These are phyloP conservation scores for Stylonectria norvegica DNA, from an alignment of 2,329 filamentous ascomycete genomes.

Conservation along the genomic window DNA sequence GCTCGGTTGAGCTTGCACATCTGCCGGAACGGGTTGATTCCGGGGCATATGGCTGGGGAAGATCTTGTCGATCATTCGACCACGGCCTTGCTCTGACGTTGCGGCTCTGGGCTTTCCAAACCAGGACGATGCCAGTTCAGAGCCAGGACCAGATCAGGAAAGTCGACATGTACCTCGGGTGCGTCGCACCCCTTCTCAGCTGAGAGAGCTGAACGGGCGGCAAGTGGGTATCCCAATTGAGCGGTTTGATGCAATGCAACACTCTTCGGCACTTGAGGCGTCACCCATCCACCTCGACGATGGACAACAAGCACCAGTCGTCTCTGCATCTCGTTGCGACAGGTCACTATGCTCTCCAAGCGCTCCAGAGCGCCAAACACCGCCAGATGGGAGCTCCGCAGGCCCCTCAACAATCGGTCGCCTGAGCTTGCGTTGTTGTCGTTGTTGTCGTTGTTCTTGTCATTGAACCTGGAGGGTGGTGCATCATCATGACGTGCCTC, in stretches of 20 bases:
- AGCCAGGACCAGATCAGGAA: conserved; percentile 12
- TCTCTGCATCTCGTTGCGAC: background rate
- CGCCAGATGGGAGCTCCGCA: background rate
- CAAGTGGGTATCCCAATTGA: conserved; percentile 17
- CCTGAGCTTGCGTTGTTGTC: background rate
- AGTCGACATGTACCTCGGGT: conserved; percentile 2
- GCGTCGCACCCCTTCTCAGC: conserved; percentile 9
- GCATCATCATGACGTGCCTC: too few species aligned
- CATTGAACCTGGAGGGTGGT: too few species aligned
- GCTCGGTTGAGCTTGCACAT: too few species aligned
- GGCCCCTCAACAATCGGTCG: background rate
- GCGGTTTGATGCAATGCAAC: conserved; percentile 7
- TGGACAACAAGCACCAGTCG: background rate
- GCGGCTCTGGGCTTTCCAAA: conserved; percentile 21
- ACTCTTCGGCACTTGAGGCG: conserved; percentile 13
- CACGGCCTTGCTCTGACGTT: conserved; percentile 10
- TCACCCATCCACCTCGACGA: conserved; percentile 12
- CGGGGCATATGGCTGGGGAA: conserved; percentile 23
- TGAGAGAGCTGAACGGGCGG: conserved; percentile 11
- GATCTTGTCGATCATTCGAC: conserved; percentile 27
- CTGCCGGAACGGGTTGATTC: conserved; percentile 18
- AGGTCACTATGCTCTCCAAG: background rate
- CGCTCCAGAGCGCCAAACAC: too few species aligned
- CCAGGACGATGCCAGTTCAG: conserved; percentile 5
- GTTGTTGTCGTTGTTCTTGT: too few species aligned